phyloP scores from a whole-genome alignment of 129 eudicot genomes.

The Escallonia herrerae region DNA sequence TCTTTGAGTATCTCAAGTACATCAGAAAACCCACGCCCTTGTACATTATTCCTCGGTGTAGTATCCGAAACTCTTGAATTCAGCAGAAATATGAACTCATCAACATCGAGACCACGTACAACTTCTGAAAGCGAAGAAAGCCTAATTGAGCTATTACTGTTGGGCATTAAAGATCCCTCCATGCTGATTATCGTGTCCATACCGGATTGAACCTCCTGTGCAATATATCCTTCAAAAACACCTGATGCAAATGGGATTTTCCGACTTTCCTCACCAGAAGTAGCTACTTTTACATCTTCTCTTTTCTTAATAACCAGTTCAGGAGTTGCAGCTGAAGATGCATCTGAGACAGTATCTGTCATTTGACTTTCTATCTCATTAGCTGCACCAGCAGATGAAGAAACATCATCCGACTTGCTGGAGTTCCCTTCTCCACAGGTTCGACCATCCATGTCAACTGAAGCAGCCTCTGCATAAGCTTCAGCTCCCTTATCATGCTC shows the following conservation, averaged over 20 bases:
- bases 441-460: constrained; percentile 26
- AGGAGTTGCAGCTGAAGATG: constrained; percentile 10
- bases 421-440: constrained; percentile 14
- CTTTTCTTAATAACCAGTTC: constrained; percentile 15
- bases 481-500: constrained; percentile 21
- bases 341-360: constrained; percentile 17
- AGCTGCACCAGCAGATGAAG: constrained; percentile 15
- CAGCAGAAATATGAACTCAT: constrained; percentile 46
- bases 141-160: constrained; percentile 26
- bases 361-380: constrained; percentile 21
- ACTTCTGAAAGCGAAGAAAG: constrained; percentile 54
- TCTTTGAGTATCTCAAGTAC: constrained; percentile 47
- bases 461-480: constrained; percentile 9
- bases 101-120: constrained; percentile 45
- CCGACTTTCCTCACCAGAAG: constrained; percentile 14
- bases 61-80: constrained; percentile 30
- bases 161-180: constrained; percentile 16
- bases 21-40: constrained; percentile 18
- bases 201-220: constrained; percentile 11
- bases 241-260: constrained; percentile 14
- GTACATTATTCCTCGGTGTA: constrained; percentile 12
- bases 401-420: constrained; percentile 18
- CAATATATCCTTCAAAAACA: constrained; percentile 9
- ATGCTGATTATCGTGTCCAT: background rate
- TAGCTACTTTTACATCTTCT: constrained; percentile 16